Percentiles rank a stretch among this genome's conserved stretches.
Conservation (phyloP, 139 green algal genomes). For the Mychonastes homosphaera region DNA sequence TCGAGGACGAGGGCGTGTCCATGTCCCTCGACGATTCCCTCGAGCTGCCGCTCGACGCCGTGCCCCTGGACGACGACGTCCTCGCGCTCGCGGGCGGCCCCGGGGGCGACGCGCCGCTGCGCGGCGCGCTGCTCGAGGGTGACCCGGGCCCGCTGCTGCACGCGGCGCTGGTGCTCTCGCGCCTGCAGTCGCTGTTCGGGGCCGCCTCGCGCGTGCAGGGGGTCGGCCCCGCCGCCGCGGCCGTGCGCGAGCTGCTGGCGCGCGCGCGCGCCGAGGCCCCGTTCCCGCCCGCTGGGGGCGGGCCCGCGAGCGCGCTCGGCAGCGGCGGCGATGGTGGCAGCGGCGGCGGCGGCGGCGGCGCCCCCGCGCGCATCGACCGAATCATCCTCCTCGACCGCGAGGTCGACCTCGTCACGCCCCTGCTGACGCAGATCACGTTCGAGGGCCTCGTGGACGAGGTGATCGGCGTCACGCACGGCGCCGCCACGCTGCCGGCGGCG, state of each 20-base stretch:
- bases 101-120: not conserved
- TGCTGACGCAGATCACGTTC: conserved; percentile 93
- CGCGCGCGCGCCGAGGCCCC: conserved; percentile 57
- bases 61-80: conserved; percentile 83
- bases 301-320: too few relatives aligned
- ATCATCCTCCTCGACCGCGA: conserved; percentile 68
- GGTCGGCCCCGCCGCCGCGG: conserved; percentile 55
- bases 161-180: conserved; percentile 51
- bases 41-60: conserved; percentile 62
- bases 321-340: too few relatives aligned
- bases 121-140: conserved; percentile 34
- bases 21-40: not conserved
- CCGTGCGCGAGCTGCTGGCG: conserved; percentile 57
- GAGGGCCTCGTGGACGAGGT: conserved; percentile 92
- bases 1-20: conserved; percentile 58
- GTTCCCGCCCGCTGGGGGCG: not conserved
- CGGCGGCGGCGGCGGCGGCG: not conserved
- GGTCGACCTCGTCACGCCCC: conserved; percentile 76
- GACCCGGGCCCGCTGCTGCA: conserved; percentile 59
- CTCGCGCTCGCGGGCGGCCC: conserved; percentile 52
- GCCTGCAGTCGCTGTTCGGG: conserved; percentile 67
- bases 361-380: conserved; percentile 21
- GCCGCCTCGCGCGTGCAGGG: conserved; percentile 31
- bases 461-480: conserved; percentile 55
- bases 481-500: conserved; percentile 12